Evolutionary conservation across 108 stramenopile species (phyloP).

Genomic region (Discostella stelligeroides): DNA sequence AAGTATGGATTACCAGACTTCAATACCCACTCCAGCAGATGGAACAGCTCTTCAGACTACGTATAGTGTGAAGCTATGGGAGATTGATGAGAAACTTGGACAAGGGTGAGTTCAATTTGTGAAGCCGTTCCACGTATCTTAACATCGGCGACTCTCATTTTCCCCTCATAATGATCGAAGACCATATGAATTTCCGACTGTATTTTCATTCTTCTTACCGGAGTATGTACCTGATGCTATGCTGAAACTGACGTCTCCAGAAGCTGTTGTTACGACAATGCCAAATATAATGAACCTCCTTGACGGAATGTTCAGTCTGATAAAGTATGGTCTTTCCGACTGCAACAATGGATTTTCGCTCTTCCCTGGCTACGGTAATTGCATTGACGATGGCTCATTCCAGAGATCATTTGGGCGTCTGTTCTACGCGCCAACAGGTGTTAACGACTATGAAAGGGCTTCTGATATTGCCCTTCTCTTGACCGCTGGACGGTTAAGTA

Average conservation of each 20-base stretch:
- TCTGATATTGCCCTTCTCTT: constrained; percentile 61
- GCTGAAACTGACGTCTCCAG: constrained; percentile 49
- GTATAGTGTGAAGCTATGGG: constrained; percentile 26
- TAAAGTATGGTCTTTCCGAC: constrained; percentile 55
- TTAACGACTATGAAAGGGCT: constrained; percentile 34
- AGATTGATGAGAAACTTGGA: constrained; percentile 49
- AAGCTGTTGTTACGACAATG: constrained; percentile 48
- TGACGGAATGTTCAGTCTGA: constrained; percentile 57
- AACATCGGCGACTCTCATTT: not conserved
- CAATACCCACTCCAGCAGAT: constrained; percentile 18
- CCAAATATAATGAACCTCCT: constrained; percentile 42
- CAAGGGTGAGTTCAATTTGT: constrained; percentile 12
- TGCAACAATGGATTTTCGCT: constrained; percentile 48
- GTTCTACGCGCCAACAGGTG: constrained; percentile 19
- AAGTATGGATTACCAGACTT: constrained; percentile 55
- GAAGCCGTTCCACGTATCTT: not conserved
- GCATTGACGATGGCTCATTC: constrained; percentile 30
- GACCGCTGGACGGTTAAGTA: constrained; percentile 60
- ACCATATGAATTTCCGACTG: constrained; percentile 47
- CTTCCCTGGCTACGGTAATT: constrained; percentile 26
- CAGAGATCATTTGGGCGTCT: constrained; percentile 33
- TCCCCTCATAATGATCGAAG: not conserved
- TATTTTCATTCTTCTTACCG: constrained; percentile 60
- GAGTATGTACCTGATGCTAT: constrained; percentile 51
- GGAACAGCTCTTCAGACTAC: constrained; percentile 35